phyloP scores from a whole-genome alignment of 257 asterid species.

The Solanum sitiens region DNA sequence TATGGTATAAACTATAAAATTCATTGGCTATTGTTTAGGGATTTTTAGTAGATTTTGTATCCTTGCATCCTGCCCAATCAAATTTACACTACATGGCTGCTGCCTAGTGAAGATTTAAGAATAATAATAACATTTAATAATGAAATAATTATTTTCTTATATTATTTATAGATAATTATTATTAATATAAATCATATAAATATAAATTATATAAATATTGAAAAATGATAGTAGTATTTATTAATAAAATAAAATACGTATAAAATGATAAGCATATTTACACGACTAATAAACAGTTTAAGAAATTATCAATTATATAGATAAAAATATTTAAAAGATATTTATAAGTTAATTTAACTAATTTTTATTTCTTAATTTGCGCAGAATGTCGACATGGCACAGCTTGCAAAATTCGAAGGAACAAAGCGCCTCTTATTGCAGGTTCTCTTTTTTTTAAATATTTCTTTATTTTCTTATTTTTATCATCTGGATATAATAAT shows the following conservation, averaged over 20 bases:
- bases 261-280: too few relatives aligned
- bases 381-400: slow-evolving; percentile 47
- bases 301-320: background rate
- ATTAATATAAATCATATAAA: background rate
- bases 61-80: background rate
- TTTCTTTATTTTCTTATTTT: background rate
- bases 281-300: background rate
- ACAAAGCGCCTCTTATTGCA: background rate
- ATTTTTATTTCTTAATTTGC: background rate
- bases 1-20: background rate
- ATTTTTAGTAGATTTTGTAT: background rate
- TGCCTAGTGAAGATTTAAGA: background rate
- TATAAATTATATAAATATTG: too few relatives aligned
- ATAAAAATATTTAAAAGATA: background rate
- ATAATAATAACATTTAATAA: too few relatives aligned
- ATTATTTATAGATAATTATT: background rate
- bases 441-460: background rate
- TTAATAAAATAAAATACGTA: too few relatives aligned
- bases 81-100: background rate
- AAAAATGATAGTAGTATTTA: background rate
- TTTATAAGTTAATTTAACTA: background rate
- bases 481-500: background rate
- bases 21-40: background rate
- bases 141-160: too few relatives aligned
- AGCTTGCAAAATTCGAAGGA: slow-evolving; percentile 29